Evolutionary conservation across 2,329 filamentous ascomycete species (phyloP).

Genomic region (Monilinia polystroma): DNA sequence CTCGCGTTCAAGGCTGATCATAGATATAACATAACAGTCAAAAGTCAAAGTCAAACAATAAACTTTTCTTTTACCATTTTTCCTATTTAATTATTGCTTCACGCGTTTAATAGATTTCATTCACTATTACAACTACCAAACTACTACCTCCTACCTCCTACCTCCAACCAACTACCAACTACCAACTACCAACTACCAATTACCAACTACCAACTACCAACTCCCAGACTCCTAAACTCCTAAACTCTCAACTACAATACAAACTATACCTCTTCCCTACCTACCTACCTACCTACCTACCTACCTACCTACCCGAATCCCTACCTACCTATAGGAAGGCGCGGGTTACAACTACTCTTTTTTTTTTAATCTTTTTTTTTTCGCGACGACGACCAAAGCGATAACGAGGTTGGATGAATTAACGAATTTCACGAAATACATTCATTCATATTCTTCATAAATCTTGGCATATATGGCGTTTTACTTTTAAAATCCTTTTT

Average conservation of each 20-base stretch:
- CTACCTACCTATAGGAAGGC: not conserved
- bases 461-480: constrained; percentile 27
- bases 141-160: too few species aligned
- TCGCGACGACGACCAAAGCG: constrained; percentile 5
- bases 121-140: not conserved
- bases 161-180: too few species aligned
- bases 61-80: not conserved
- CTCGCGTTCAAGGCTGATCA: constrained; percentile 17
- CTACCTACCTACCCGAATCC: not conserved
- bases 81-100: not conserved
- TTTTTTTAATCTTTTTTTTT: not conserved
- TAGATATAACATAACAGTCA: not conserved
- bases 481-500: constrained; percentile 14
- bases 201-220: too few species aligned
- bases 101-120: not conserved
- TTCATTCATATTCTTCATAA: not conserved
- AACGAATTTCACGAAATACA: constrained; percentile 2
- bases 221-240: too few species aligned
- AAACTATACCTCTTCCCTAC: too few species aligned
- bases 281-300: too few species aligned
- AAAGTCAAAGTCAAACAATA: not conserved
- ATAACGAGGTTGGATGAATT: constrained; percentile 17
- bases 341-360: not conserved
- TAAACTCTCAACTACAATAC: too few species aligned
- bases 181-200: too few species aligned